Percentiles rank a stretch among this genome's conserved stretches.
Evolutionary conservation across 495 filamentous ascomycete genomes (phyloP).

Genomic region (Penicillium roqueforti): DNA sequence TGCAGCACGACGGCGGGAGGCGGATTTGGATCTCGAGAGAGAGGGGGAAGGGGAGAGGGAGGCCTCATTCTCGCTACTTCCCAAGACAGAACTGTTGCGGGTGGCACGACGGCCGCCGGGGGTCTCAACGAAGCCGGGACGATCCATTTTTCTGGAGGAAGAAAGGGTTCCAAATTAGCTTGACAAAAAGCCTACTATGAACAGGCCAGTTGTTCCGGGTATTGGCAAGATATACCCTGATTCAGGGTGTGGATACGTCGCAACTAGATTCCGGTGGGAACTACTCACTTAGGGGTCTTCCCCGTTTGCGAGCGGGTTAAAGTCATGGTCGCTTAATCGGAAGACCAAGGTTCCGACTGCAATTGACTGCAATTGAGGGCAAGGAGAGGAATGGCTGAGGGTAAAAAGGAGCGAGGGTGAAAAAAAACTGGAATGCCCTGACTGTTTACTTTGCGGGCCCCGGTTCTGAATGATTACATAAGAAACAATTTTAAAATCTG

Average conservation of each 20-base stretch:
- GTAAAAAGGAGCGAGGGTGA: conserved; percentile 16
- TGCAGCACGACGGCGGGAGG: conserved; percentile 33
- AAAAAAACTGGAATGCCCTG: conserved; percentile 17
- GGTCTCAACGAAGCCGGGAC: conserved; percentile 55
- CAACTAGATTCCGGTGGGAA: conserved; percentile 18
- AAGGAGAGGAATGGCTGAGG: conserved; percentile 8
- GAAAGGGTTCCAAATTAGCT: conserved; percentile 8
- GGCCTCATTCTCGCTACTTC: conserved; percentile 28
- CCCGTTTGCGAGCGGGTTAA: conserved; percentile 49
- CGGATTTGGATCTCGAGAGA: conserved; percentile 25
- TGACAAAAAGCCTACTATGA: not conserved
- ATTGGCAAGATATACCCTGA: conserved; percentile 12
- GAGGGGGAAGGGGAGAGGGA: conserved; percentile 30
- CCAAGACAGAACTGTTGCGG: conserved; percentile 41
- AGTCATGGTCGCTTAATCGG: conserved; percentile 36
- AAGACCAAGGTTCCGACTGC: conserved; percentile 18
- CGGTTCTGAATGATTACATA: conserved; percentile 13
- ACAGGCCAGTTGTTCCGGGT: not conserved
- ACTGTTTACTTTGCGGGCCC: conserved; percentile 24
- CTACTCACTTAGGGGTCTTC: conserved; percentile 48
- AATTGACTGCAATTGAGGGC: conserved; percentile 20
- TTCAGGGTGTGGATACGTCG: conserved; percentile 11
- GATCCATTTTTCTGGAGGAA: conserved; percentile 49
- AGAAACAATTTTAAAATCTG: conserved; percentile 5
- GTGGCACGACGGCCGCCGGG: conserved; percentile 46